A percentile compares a stretch with the other conserved stretches of the same genome.
Conservation (phyloP, 208 protist species). For the Leptomonas pyrrhocoris region DNA sequence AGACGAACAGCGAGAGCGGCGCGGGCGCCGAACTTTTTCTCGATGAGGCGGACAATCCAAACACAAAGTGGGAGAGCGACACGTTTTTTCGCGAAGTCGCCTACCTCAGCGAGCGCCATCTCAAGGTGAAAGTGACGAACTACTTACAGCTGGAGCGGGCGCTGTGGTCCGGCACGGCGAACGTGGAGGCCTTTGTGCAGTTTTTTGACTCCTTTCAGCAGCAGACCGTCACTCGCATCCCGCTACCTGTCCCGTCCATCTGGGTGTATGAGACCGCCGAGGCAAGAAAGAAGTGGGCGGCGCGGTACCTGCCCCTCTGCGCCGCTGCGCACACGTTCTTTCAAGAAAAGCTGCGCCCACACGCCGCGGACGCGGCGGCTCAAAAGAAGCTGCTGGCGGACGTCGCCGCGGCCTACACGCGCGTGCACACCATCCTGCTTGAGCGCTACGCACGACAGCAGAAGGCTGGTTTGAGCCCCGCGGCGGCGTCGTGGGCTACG, state of each 20-base stretch:
- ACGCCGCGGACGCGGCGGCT: conserved; percentile 25
- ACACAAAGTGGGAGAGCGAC: conserved; percentile 82
- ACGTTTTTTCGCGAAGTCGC: conserved; percentile 72
- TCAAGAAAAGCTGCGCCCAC: conserved; percentile 46
- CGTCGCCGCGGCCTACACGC: conserved; percentile 49
- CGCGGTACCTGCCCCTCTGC: conserved; percentile 67
- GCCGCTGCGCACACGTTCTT: conserved; percentile 67
- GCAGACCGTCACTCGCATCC: conserved; percentile 70
- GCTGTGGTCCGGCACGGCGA: conserved; percentile 41
- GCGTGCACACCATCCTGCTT: conserved; percentile 54
- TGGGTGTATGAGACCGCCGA: conserved; percentile 78
- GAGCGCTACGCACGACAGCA: conserved; percentile 51
- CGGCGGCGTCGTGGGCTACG: conserved; percentile 14
- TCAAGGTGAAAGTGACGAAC: conserved; percentile 78
- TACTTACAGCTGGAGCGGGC: conserved; percentile 74
- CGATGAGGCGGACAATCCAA: conserved; percentile 84
- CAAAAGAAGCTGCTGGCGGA: conserved; percentile 44
- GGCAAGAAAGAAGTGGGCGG: conserved; percentile 70
- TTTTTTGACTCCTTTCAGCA: conserved; percentile 76
- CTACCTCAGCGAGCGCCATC: conserved; percentile 70
- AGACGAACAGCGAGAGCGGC: conserved; percentile 10
- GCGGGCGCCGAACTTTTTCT: conserved; percentile 39
- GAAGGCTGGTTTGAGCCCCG: conserved; percentile 35
- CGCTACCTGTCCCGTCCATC: conserved; percentile 75
- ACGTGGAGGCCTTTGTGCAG: conserved; percentile 56